These are phyloP conservation scores for Ustilaginoidea virens DNA, from an alignment of 2,329 filamentous ascomycete genomes.

Conservation along the genomic window DNA sequence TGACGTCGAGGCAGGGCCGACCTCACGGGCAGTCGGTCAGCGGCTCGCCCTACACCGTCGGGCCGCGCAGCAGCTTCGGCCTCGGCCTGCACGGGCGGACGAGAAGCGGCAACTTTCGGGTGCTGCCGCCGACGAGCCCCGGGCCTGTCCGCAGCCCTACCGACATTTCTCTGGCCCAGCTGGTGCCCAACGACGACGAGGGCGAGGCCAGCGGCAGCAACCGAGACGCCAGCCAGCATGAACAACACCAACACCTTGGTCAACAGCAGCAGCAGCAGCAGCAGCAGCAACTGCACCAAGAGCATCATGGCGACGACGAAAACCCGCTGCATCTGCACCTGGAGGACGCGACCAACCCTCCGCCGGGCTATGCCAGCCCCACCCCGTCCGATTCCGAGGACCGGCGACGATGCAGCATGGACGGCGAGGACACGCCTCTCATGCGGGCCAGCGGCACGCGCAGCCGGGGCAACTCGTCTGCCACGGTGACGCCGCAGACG, in stretches of 20 bases:
- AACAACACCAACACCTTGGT: slow-evolving; percentile 10
- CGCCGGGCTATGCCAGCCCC: slow-evolving; percentile 58
- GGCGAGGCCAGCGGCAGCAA: slow-evolving; percentile 39
- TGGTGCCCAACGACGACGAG: slow-evolving; percentile 55
- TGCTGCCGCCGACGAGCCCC: slow-evolving; percentile 65
- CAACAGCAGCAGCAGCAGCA: slow-evolving; percentile 16
- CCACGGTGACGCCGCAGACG: slow-evolving; percentile 17
- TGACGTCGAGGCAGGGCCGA: slow-evolving; percentile 26
- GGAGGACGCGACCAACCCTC: slow-evolving; percentile 44
- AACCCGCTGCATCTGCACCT: slow-evolving; percentile 25
- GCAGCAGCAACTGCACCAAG: slow-evolving; percentile 7
- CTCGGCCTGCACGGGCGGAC: slow-evolving; percentile 59
- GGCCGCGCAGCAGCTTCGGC: slow-evolving; percentile 31
- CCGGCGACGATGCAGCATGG: slow-evolving; percentile 40
- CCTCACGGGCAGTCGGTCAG: slow-evolving; percentile 30
- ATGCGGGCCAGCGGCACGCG: slow-evolving; percentile 34
- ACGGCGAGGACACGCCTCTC: slow-evolving; percentile 41
- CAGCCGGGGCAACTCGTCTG: slow-evolving; percentile 33
- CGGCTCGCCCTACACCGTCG: slow-evolving; percentile 18
- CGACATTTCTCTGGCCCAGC: slow-evolving; percentile 83
- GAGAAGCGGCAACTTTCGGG: slow-evolving; percentile 62
- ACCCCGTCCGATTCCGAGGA: slow-evolving; percentile 39
- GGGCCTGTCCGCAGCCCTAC: slow-evolving; percentile 84
- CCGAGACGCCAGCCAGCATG: slow-evolving; percentile 9
- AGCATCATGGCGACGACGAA: slow-evolving; percentile 16